Conservation (phyloP, 352 stramenopile genomes). For the Phytophthora podocarpi region DNA sequence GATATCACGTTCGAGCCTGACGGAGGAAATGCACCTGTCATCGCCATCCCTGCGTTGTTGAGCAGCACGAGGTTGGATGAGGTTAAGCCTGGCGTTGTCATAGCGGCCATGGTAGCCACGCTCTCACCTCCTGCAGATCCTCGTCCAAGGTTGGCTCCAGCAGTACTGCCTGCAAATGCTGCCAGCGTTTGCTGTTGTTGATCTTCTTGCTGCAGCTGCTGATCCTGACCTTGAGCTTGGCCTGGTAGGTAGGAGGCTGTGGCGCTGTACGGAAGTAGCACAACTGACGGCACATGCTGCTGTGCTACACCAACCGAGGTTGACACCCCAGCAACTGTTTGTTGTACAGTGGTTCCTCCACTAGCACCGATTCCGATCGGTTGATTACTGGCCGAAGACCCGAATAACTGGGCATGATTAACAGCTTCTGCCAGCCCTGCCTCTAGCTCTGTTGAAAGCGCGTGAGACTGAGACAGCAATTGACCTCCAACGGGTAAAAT, state of each 20-base stretch:
- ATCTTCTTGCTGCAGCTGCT: slow-evolving; percentile 10
- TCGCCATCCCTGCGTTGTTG: slow-evolving; percentile 27
- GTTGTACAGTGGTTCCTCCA: slow-evolving; percentile 11
- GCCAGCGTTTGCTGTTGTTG: slow-evolving; percentile 16
- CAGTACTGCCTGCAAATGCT: slow-evolving; percentile 13
- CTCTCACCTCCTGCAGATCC: slow-evolving; percentile 2
- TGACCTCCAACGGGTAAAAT: slow-evolving; percentile 1
- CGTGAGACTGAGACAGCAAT: slow-evolving; percentile 5
- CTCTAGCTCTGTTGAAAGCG: slow-evolving; percentile 30
- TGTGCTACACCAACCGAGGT: slow-evolving; percentile 6
- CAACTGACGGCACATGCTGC: slow-evolving; percentile 35
- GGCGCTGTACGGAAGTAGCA: slow-evolving; percentile 37
- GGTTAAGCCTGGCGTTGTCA: slow-evolving; percentile 13
- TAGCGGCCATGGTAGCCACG: slow-evolving; percentile 20
- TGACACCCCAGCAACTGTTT: slow-evolving; percentile 1
- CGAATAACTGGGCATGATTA: slow-evolving; percentile 28
- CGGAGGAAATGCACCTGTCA: not conserved
- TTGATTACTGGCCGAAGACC: slow-evolving; percentile 1
- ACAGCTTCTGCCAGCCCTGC: slow-evolving; percentile 27
- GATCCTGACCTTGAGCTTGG: slow-evolving; percentile 19
- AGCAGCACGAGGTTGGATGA: slow-evolving; percentile 21
- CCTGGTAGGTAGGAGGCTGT: slow-evolving; percentile 14
- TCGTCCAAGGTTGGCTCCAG: not conserved
- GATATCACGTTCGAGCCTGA: slow-evolving; percentile 32
- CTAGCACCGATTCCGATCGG: not conserved